Evolutionary conservation across 495 filamentous ascomycete genomes (phyloP).

Genomic region (Lasiosphaeria miniovina): DNA sequence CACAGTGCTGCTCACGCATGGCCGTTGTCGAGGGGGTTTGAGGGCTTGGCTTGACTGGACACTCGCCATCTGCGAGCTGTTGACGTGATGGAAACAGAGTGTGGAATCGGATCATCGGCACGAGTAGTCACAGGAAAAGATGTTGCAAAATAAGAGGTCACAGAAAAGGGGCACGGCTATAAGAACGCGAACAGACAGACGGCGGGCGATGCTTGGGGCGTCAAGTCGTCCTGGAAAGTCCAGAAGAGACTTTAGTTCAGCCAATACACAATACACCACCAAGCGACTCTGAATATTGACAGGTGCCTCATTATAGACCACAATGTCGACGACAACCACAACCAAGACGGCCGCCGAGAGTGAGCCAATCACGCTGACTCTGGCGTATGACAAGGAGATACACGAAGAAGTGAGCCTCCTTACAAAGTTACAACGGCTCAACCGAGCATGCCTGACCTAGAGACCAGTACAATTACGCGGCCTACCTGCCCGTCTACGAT

Average conservation of each 20-base stretch:
- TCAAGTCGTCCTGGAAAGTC: too few species aligned
- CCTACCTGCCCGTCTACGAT: slow-evolving; percentile 64
- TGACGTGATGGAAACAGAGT: slow-evolving; percentile 15
- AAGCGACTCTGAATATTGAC: background rate
- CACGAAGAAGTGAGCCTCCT: slow-evolving; percentile 19
- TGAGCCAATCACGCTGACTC: slow-evolving; percentile 17
- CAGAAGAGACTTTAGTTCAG: background rate
- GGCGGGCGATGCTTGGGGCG: too few species aligned
- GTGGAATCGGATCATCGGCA: background rate
- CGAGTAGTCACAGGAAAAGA: background rate
- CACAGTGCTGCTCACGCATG: too few species aligned
- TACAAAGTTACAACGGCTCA: background rate
- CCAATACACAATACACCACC: background rate
- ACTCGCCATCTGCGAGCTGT: slow-evolving; percentile 17
- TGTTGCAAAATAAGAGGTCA: background rate
- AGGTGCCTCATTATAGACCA: background rate
- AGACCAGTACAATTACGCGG: slow-evolving; percentile 52
- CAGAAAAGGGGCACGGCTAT: background rate
- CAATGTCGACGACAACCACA: slow-evolving; percentile 10
- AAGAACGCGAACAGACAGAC: background rate
- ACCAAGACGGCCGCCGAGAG: slow-evolving; percentile 17
- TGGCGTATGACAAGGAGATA: slow-evolving; percentile 22
- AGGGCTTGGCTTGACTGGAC: background rate
- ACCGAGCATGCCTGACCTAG: background rate
- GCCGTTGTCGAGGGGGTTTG: background rate